Evolutionary conservation across 2,329 filamentous ascomycete genomes (phyloP).

Genomic region (Periglandula ipomoeae): DNA sequence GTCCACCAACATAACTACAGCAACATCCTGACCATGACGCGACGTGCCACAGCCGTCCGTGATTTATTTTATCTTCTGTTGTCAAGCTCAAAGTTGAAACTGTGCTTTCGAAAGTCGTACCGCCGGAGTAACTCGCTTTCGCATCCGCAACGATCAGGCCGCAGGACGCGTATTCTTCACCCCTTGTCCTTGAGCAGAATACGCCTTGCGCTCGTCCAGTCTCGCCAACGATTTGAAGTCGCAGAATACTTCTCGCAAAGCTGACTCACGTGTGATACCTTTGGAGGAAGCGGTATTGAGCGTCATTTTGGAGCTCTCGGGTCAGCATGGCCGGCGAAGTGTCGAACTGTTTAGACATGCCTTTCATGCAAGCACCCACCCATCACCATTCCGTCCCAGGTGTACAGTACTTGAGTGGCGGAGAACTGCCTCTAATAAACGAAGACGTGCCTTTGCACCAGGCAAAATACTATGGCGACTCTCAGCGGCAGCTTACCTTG

Average conservation of each 20-base stretch:
- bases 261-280: not conserved
- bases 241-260: too few relatives aligned
- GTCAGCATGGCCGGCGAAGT: slow-evolving; percentile 9
- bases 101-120: too few relatives aligned
- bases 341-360: slow-evolving; percentile 9
- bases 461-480: slow-evolving; percentile 12
- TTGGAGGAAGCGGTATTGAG: too few relatives aligned
- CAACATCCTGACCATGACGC: not conserved
- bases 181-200: too few relatives aligned
- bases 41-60: too few relatives aligned
- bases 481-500: slow-evolving; percentile 12
- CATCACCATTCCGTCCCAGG: slow-evolving; percentile 5
- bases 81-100: too few relatives aligned
- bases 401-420: slow-evolving; percentile 9
- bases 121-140: too few relatives aligned
- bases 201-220: too few relatives aligned
- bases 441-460: slow-evolving; percentile 9
- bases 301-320: not conserved
- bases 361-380: slow-evolving; percentile 8
- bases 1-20: not conserved
- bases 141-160: too few relatives aligned
- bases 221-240: not conserved
- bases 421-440: slow-evolving; percentile 10
- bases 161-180: not conserved
- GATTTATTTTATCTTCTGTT: too few relatives aligned